phyloP scores from a whole-genome alignment of 1,284 basidiomycete genomes.

The Flammula alnicola region DNA sequence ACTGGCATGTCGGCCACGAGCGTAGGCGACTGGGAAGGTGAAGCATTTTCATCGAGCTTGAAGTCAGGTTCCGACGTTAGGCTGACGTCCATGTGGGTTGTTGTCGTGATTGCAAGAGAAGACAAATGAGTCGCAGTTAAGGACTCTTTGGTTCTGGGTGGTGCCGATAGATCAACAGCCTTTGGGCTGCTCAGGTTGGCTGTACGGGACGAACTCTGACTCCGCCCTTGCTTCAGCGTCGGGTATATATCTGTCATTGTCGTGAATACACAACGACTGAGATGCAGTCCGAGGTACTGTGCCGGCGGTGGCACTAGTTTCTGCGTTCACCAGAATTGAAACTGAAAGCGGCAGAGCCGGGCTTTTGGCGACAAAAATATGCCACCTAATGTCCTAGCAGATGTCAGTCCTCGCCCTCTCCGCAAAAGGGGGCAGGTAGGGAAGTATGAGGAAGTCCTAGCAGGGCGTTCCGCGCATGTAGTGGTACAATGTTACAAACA shows the following conservation, averaged over 20 bases:
- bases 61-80: conserved; percentile 30
- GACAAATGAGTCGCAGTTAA: conserved; percentile 28
- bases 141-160: conserved; percentile 39
- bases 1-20: conserved; percentile 32
- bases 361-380: conserved; percentile 13
- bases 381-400: conserved; percentile 13
- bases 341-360: conserved; percentile 9
- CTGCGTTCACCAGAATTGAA: conserved; percentile 13
- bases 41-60: conserved; percentile 31
- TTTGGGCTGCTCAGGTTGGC: conserved; percentile 21
- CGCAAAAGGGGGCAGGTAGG: conserved; percentile 12
- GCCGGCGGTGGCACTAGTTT: not conserved
- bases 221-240: conserved; percentile 27
- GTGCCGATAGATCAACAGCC: conserved; percentile 33
- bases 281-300: not conserved
- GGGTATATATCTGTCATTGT: conserved; percentile 30
- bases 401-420: conserved; percentile 18
- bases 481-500: conserved; percentile 24
- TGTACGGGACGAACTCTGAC: conserved; percentile 31
- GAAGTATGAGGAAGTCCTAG: conserved; percentile 17
- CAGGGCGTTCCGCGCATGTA: conserved; percentile 24
- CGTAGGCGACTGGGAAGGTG: conserved; percentile 39
- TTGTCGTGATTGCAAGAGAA: conserved; percentile 25
- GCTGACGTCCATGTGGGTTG: conserved; percentile 31
- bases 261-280: conserved; percentile 8